Percentiles rank a stretch among this genome's conserved stretches.
Evolutionary conservation across 805 yeast species (phyloP).

Genomic region (Candida ulmi): DNA sequence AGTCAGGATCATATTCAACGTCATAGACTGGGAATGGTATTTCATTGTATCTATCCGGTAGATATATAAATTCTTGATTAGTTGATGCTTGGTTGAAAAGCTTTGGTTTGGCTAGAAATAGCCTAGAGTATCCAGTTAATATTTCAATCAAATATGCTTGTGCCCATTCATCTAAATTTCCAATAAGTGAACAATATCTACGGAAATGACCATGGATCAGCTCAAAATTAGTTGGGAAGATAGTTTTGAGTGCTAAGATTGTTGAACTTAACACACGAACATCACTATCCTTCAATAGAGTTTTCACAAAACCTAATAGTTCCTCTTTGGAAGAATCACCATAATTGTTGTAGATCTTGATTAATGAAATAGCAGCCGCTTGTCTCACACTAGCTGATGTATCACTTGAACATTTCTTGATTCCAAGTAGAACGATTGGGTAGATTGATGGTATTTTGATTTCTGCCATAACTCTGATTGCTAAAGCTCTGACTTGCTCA

Average conservation of each 20-base stretch:
- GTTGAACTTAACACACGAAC: constrained; percentile 67
- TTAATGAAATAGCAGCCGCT: constrained; percentile 72
- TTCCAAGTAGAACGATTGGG: constrained; percentile 70
- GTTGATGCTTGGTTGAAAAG: constrained; percentile 28
- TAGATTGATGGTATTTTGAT: constrained; percentile 74
- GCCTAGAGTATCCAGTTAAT: constrained; percentile 60
- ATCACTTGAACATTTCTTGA: constrained; percentile 65
- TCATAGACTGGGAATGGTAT: constrained; percentile 35
- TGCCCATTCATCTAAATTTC: constrained; percentile 67
- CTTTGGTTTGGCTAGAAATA: constrained; percentile 52
- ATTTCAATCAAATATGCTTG: constrained; percentile 55
- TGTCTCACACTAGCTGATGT: constrained; percentile 72
- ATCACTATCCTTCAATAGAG: constrained; percentile 60
- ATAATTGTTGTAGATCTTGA: constrained; percentile 44
- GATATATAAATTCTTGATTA: constrained; percentile 24
- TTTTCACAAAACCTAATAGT: constrained; percentile 41
- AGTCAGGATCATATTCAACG: constrained; percentile 47
- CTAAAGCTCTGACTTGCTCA: constrained; percentile 63
- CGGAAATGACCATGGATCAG: constrained; percentile 69
- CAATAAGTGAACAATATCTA: constrained; percentile 42
- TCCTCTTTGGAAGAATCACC: constrained; percentile 42
- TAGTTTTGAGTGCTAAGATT: constrained; percentile 45
- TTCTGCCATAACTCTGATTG: constrained; percentile 78
- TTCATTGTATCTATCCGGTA: constrained; percentile 39
- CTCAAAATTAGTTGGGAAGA: constrained; percentile 54